phyloP scores from a whole-genome alignment of 306 rosid genomes.

The Ammopiptanthus mongolicus region DNA sequence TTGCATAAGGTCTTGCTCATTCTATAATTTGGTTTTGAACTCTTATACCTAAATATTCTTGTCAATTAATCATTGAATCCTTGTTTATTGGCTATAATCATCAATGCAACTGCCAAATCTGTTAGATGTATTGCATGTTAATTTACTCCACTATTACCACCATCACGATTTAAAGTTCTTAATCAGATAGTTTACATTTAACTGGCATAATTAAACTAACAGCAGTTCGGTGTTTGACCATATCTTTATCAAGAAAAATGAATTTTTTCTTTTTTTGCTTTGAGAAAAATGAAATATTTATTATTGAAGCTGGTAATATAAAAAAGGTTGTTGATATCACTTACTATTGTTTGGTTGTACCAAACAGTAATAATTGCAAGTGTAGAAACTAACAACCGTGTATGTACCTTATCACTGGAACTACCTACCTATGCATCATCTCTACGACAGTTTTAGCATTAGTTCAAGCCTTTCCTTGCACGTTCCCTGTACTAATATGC shows the following conservation, averaged over 20 bases:
- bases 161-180: neutral
- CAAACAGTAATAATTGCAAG: conserved; percentile 26
- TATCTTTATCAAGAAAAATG: neutral
- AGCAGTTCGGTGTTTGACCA: neutral
- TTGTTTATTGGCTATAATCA: neutral
- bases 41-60: neutral
- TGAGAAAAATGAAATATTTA: neutral
- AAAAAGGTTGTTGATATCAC: neutral
- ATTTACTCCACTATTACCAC: neutral
- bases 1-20: neutral
- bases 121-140: neutral
- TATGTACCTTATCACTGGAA: neutral
- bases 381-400: neutral
- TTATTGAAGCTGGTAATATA: neutral
- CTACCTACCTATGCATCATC: neutral
- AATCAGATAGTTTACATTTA: neutral
- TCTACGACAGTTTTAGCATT: neutral
- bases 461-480: conserved; percentile 26
- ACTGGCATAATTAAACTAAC: neutral
- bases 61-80: neutral
- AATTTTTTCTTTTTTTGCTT: no score
- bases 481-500: conserved; percentile 1
- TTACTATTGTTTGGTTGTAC: conserved; percentile 1
- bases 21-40: neutral
- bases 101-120: neutral